Conservation (phyloP, 306 rosid species). For the Purshia tridentata region DNA sequence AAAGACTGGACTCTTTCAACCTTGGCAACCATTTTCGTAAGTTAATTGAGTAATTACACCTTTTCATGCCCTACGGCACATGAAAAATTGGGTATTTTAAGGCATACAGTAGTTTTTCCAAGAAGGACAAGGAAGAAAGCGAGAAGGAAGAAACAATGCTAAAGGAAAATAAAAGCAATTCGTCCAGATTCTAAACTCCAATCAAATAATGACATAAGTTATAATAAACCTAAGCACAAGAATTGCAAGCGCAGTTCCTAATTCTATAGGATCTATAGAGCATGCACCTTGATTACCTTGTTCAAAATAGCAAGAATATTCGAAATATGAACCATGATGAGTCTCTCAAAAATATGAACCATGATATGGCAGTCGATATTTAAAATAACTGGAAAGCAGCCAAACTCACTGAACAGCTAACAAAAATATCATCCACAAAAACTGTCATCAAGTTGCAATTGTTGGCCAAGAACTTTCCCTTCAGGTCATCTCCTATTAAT, state of each 20-base stretch:
- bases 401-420: not conserved
- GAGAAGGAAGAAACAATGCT: not conserved
- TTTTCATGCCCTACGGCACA: no score
- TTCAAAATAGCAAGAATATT: not conserved
- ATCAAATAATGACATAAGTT: not conserved
- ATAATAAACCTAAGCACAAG: not conserved
- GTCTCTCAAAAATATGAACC: slow-evolving; percentile 2
- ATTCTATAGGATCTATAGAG: not conserved
- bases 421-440: not conserved
- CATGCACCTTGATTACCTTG: not conserved
- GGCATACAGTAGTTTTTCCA: not conserved
- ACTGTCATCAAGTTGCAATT: no score
- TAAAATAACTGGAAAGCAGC: not conserved
- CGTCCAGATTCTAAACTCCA: not conserved
- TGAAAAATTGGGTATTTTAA: not conserved
- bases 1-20: no score
- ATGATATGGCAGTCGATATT: not conserved
- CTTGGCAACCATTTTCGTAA: no score
- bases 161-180: not conserved
- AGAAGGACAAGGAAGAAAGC: not conserved
- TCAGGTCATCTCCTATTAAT: no score
- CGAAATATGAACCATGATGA: not conserved
- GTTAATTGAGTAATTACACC: no score
- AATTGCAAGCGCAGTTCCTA: not conserved
- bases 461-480: no score